phyloP scores from a whole-genome alignment of 2,329 filamentous ascomycete species.

The Colletotrichum abscissum region DNA sequence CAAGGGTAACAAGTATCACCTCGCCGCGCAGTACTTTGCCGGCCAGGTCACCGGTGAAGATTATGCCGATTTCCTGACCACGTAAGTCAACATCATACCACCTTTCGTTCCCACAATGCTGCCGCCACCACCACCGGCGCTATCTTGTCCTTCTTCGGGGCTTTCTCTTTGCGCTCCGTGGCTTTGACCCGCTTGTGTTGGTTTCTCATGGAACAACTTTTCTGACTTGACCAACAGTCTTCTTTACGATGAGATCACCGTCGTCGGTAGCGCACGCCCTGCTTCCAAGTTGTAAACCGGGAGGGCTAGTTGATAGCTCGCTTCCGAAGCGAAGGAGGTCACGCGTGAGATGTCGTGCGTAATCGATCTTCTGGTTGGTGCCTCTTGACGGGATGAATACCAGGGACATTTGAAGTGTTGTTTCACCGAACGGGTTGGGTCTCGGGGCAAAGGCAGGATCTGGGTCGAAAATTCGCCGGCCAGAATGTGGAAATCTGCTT shows the following conservation, averaged over 20 bases:
- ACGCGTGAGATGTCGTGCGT: not conserved
- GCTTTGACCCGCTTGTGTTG: conserved; percentile 26
- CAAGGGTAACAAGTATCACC: conserved; percentile 90
- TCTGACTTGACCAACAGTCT: conserved; percentile 61
- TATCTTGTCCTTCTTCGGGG: not conserved
- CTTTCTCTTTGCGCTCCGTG: not conserved
- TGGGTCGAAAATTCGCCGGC: not conserved
- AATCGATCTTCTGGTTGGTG: not conserved
- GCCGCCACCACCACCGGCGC: not conserved
- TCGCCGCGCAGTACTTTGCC: conserved; percentile 93
- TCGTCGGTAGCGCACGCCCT: conserved; percentile 69
- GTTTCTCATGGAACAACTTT: not conserved
- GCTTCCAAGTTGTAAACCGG: conserved; percentile 72
- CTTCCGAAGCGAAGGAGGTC: not conserved
- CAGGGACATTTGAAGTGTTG: not conserved
- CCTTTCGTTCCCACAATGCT: not conserved
- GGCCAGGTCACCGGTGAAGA: conserved; percentile 96
- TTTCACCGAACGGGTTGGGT: conserved; percentile 9
- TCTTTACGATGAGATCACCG: conserved; percentile 89
- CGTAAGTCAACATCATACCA: conserved; percentile 61
- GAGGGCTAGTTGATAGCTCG: not conserved
- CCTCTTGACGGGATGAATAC: not conserved
- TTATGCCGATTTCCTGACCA: conserved; percentile 94
- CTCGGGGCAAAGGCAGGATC: not conserved
- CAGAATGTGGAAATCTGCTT: not conserved